Percentiles rank a stretch among this genome's conserved stretches.
These are phyloP conservation scores for Myriosclerotinia curreyana DNA, from an alignment of 2,329 filamentous ascomycete genomes.

Conservation along the genomic window DNA sequence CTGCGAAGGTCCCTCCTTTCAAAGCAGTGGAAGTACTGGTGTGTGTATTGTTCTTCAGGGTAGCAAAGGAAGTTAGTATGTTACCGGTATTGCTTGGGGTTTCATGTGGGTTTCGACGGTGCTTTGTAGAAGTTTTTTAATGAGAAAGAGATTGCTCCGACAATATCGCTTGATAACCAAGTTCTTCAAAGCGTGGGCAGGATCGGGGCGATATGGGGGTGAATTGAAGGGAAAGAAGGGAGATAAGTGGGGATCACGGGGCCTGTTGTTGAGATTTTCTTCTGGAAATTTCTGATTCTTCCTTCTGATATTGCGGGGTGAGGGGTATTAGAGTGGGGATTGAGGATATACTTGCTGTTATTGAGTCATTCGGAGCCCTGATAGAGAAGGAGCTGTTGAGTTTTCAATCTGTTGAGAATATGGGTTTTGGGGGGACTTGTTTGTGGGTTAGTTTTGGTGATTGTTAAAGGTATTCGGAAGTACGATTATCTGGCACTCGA, in stretches of 20 bases:
- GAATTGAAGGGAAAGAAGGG: neutral
- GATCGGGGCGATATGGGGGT: neutral
- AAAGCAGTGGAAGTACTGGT: neutral
- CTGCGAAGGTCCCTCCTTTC: neutral
- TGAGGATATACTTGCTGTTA: neutral
- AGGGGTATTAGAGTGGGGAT: conserved; percentile 13
- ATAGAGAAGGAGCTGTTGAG: conserved; percentile 12
- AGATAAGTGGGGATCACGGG: conserved; percentile 1
- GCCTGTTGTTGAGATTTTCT: neutral
- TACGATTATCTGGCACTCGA: neutral
- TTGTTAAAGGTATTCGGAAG: neutral
- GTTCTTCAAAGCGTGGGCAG: neutral
- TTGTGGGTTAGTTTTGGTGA: neutral
- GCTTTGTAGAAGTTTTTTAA: neutral
- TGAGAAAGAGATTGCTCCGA: neutral
- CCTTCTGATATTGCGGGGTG: neutral
- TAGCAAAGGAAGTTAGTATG: too few relatives aligned
- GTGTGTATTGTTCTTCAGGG: too few relatives aligned
- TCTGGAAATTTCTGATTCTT: neutral
- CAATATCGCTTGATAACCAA: too few relatives aligned
- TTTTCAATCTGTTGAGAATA: neutral
- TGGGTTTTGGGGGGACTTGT: neutral
- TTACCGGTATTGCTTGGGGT: too few relatives aligned
- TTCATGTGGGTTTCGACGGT: too few relatives aligned
- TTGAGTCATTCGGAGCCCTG: neutral